Evolutionary conservation across 176 grass and related monocot genomes (phyloP), one percentile per base, ranked within the genome.

Genomic region (Oryza longistaminata): DNA sequence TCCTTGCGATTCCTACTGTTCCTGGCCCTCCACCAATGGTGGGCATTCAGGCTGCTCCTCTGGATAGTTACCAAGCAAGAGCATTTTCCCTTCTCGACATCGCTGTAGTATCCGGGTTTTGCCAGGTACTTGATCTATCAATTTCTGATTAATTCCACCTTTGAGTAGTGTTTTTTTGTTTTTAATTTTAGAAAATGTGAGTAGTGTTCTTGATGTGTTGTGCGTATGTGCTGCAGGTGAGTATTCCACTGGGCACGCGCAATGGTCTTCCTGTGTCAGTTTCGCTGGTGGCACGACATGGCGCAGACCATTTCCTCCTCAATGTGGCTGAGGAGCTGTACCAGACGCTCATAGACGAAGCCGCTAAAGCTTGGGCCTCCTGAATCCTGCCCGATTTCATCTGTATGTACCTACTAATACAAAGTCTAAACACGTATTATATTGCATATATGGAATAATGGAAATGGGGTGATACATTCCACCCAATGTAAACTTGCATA

Each of bases 41-140:
- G 53, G 13, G 33, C 31, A 92, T 85, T 84, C 90, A 94, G 64
- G 58, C 88, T 24, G 25, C 21, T 46, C 65, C 84, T 3, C 83
- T 94, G 31, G 86, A 91, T 46, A 83, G 43, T 5, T 97, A 87
- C 40, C 84, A 88, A 7, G 88, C 95, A 16, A 89, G 58, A 53
- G 95, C 95, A 74, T 97, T 97, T 69, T 92, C 88, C 21, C 86
- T 97, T 65, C 86, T 97, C 16, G 94, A 92, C 16, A 92, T 97
- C 25, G 90, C 92, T 31, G 95, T 92, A 53, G 78, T 97, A 26
- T 92, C 90, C 8, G 86, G 94, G 60, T 91, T 92, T 92, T 97
- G 94, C 73, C 92, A 94, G 90, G 94, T 96, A 91, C 13, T 11
- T 48, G 62, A 31, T 79, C 50, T 40, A 25, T 6, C 7, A 42